phyloP scores from a whole-genome alignment of 148 eudicot genomes.

The Silene conica region DNA sequence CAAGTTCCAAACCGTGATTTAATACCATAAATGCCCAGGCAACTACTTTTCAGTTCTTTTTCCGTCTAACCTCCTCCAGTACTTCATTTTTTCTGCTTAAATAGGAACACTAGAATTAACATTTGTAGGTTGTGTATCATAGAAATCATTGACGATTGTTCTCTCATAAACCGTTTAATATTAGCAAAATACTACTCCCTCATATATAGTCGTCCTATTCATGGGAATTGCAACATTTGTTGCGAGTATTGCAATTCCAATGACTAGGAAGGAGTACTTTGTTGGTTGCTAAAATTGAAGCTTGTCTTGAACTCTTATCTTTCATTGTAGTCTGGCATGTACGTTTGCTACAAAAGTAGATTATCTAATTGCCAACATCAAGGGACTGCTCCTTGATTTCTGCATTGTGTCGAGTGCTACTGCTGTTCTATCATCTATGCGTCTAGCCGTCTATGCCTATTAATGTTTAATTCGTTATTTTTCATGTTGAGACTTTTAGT shows the following conservation, averaged over 20 bases:
- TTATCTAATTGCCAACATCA: not conserved
- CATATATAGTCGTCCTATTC: too few relatives aligned
- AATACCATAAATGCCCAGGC: not conserved
- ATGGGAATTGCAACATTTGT: too few relatives aligned
- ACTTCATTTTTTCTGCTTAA: not conserved
- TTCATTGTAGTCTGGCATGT: not conserved
- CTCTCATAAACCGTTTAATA: not conserved
- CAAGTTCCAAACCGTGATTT: not conserved
- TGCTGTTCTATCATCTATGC: not conserved
- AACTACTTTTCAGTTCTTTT: not conserved
- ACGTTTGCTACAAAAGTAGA: not conserved
- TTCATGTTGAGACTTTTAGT: not conserved
- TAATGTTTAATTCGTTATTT: not conserved
- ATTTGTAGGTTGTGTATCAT: not conserved
- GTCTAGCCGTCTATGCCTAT: too few relatives aligned
- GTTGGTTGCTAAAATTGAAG: not conserved
- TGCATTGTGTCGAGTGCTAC: not conserved
- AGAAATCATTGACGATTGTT: not conserved
- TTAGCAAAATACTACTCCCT: not conserved
- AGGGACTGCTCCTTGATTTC: not conserved
- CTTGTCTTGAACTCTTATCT: conserved; percentile 1
- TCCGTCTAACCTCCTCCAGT: not conserved
- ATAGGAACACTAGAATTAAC: not conserved
- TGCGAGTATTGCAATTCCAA: too few relatives aligned
- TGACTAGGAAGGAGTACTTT: too few relatives aligned